Evolutionary conservation across 257 asterid species (phyloP).

Genomic region (Scutellaria baicalensis): DNA sequence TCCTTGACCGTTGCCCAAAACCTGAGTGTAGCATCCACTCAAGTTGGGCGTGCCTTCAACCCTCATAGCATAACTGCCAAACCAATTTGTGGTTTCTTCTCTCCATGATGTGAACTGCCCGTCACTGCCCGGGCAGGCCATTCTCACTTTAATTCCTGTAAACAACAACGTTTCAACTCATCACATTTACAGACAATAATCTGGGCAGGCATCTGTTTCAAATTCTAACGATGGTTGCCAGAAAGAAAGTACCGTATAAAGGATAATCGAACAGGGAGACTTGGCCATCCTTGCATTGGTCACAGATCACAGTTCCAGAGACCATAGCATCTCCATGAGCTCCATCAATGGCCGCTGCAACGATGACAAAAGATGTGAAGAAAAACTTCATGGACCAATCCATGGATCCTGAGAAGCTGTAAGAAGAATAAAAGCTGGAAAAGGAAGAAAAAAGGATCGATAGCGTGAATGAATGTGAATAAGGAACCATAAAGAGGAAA

Average conservation of each 20-base stretch:
- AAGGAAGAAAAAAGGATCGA: neutral
- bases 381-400: conserved; percentile 34
- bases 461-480: conserved; percentile 28
- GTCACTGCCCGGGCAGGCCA: conserved; percentile 71
- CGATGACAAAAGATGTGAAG: conserved; percentile 42
- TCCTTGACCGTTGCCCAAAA: conserved; percentile 40
- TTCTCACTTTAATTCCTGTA: conserved; percentile 64
- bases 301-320: conserved; percentile 86
- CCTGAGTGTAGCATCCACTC: conserved; percentile 59
- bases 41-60: conserved; percentile 67
- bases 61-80: conserved; percentile 60
- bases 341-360: conserved; percentile 42
- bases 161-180: neutral
- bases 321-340: conserved; percentile 50
- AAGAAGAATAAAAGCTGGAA: neutral
- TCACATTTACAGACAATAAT: neutral
- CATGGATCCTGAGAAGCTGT: conserved; percentile 33
- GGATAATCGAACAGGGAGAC: conserved; percentile 79
- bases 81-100: conserved; percentile 72
- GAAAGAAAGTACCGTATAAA: conserved; percentile 37
- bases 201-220: neutral
- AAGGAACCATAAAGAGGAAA: neutral
- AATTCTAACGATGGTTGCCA: neutral
- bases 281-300: conserved; percentile 91
- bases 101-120: conserved; percentile 51